These are phyloP conservation scores for Pseudovirgaria hyperparasitica DNA, from an alignment of 2,329 filamentous ascomycete genomes.

Conservation along the genomic window DNA sequence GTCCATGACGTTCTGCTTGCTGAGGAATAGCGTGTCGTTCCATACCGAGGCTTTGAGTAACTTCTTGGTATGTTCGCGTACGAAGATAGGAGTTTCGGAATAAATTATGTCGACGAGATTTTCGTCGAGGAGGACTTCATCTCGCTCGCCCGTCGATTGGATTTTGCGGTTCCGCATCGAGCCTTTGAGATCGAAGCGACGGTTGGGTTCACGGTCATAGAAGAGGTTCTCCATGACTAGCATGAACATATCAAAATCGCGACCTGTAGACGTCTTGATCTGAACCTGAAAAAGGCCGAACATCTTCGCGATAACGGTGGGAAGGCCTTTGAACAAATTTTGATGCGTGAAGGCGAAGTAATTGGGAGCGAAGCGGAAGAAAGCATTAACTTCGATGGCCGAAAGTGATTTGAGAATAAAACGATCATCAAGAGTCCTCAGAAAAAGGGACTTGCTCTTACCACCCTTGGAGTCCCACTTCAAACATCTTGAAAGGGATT, in stretches of 20 bases:
- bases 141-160: slow-evolving; percentile 85
- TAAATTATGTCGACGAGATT: slow-evolving; percentile 99
- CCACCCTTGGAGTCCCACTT: slow-evolving; percentile 98
- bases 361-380: slow-evolving; percentile 86
- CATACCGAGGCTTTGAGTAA: slow-evolving; percentile 82
- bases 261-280: slow-evolving; percentile 91
- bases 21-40: slow-evolving; percentile 94
- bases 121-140: slow-evolving; percentile 92
- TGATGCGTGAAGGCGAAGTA: slow-evolving; percentile 98
- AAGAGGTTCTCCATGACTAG: slow-evolving; percentile 97
- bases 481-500: slow-evolving; percentile 85
- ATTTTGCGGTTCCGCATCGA: slow-evolving; percentile 99
- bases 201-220: slow-evolving; percentile 80
- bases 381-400: slow-evolving; percentile 82
- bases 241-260: slow-evolving; percentile 88
- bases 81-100: slow-evolving; percentile 77
- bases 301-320: slow-evolving; percentile 98
- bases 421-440: slow-evolving; percentile 91
- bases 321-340: slow-evolving; percentile 81
- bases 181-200: slow-evolving; percentile 80
- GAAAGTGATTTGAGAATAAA: slow-evolving; percentile 88
- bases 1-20: slow-evolving; percentile 96
- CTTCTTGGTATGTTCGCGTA: slow-evolving; percentile 91
- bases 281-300: slow-evolving; percentile 94
- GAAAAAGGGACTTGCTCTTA: slow-evolving; percentile 93